Evolutionary conservation across 2,329 filamentous ascomycete species (phyloP).

Genomic region (Trichoderma citrinoviride): DNA sequence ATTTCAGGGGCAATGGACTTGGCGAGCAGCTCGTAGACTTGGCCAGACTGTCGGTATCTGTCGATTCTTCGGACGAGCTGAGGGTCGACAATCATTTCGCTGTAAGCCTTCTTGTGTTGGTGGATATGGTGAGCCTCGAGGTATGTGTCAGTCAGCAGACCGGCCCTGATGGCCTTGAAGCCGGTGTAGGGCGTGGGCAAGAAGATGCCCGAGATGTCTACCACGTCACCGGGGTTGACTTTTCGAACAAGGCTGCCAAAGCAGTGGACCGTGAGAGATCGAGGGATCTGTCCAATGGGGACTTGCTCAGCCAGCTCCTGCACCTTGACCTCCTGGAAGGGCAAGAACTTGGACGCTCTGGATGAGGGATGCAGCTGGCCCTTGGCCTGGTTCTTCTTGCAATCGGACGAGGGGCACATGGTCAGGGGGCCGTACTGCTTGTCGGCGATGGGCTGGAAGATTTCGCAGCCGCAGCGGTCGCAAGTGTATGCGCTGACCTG

Average conservation of each 20-base stretch:
- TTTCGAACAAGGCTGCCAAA: conserved; percentile 82
- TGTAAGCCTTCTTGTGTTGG: conserved; percentile 98
- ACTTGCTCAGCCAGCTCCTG: conserved; percentile 99
- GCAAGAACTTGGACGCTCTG: conserved; percentile 93
- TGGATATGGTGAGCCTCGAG: conserved; percentile 89
- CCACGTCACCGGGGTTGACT: conserved; percentile 89
- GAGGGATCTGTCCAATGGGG: conserved; percentile 93
- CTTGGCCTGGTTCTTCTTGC: conserved; percentile 84
- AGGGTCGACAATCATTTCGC: conserved; percentile 82
- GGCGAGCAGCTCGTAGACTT: conserved; percentile 92
- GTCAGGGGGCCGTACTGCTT: conserved; percentile 87
- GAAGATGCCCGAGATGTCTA: conserved; percentile 94
- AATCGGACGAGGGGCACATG: conserved; percentile 86
- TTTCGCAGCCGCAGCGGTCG: conserved; percentile 92
- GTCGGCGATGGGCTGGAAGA: conserved; percentile 91
- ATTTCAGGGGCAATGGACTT: conserved; percentile 98
- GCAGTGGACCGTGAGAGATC: conserved; percentile 84
- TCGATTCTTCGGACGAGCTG: conserved; percentile 80
- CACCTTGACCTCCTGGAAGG: conserved; percentile 98
- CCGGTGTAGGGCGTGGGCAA: conserved; percentile 97
- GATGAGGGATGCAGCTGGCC: conserved; percentile 92
- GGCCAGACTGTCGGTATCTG: conserved; percentile 77
- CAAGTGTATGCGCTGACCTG: conserved; percentile 98
- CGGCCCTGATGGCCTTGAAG: conserved; percentile 94
- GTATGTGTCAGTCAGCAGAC: conserved; percentile 95